Percentiles rank a stretch among this genome's conserved stretches.
Conservation (phyloP, 23 red algal genomes). For the Gracilaria domingensis region DNA sequence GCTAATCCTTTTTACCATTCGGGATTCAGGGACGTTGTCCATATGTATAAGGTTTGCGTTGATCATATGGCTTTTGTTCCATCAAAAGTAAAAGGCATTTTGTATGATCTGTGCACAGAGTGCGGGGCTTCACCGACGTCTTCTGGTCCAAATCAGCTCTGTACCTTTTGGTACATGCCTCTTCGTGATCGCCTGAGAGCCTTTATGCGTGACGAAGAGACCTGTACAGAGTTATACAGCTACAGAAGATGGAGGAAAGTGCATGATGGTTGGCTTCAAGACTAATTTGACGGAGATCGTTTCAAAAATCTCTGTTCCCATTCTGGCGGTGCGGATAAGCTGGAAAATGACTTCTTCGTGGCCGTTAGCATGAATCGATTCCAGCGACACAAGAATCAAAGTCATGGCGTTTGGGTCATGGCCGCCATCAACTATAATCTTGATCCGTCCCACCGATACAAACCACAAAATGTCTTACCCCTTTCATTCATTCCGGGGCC, state of each 20-base stretch:
- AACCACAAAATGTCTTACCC: not conserved
- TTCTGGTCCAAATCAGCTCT: not conserved
- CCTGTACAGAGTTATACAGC: not conserved
- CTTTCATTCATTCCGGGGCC: conserved; percentile 15
- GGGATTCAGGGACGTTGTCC: not conserved
- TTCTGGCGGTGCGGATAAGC: not conserved
- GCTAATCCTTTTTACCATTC: not conserved
- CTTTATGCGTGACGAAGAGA: not conserved
- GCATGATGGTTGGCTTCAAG: not conserved
- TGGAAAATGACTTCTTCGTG: conserved; percentile 24
- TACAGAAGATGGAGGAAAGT: not conserved
- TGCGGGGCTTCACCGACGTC: not conserved
- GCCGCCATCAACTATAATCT: conserved; percentile 14
- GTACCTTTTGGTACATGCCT: not conserved
- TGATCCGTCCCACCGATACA: not conserved
- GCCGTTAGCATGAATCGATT: not conserved
- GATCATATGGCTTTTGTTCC: not conserved
- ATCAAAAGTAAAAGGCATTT: not conserved
- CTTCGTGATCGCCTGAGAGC: not conserved
- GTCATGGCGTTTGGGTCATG: not conserved
- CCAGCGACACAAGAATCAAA: conserved; percentile 1
- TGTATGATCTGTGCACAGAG: not conserved
- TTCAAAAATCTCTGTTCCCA: not conserved
- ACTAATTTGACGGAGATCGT: not conserved
- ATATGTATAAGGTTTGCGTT: not conserved